Evolutionary conservation across 2,329 filamentous ascomycete species (phyloP).

Genomic region (Clonostachys chloroleuca): DNA sequence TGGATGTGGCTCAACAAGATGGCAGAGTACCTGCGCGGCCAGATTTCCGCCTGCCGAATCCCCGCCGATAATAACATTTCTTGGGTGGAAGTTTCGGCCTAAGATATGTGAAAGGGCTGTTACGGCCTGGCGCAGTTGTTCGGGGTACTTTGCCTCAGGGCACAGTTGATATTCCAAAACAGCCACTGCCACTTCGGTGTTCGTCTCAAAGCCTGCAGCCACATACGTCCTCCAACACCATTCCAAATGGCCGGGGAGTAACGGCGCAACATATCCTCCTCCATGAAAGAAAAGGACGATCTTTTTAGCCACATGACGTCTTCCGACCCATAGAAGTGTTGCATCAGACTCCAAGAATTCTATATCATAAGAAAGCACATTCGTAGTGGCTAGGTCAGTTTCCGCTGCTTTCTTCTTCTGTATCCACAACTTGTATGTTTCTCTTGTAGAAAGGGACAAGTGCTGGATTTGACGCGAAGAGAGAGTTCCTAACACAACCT

Average conservation of each 20-base stretch:
- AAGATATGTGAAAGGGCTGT: slow-evolving; percentile 13
- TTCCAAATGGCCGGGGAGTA: neutral
- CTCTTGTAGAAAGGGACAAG: too few species aligned
- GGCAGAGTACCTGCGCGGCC: slow-evolving; percentile 18
- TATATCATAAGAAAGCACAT: too few species aligned
- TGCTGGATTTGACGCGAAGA: too few species aligned
- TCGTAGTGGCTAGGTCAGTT: too few species aligned
- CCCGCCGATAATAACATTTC: slow-evolving; percentile 19
- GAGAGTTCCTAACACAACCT: too few species aligned
- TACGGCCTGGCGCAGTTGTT: slow-evolving; percentile 16
- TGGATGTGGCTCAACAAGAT: slow-evolving; percentile 19
- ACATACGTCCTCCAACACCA: neutral
- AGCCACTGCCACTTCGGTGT: slow-evolving; percentile 11
- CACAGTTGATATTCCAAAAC: slow-evolving; percentile 21
- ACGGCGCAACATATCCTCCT: slow-evolving; percentile 3
- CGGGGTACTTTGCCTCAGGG: slow-evolving; percentile 16
- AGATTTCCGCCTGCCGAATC: slow-evolving; percentile 26
- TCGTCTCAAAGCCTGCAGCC: neutral
- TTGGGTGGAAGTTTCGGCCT: slow-evolving; percentile 9
- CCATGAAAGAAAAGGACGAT: neutral
- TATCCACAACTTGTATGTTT: too few species aligned
- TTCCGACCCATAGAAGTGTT: neutral
- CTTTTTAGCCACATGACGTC: neutral
- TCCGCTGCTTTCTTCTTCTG: too few species aligned
- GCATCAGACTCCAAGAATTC: too few species aligned